Percentiles rank a stretch among this genome's conserved stretches.
These are phyloP conservation scores for Agaricus blazei DNA, from an alignment of 768 basidiomycete species.

Conservation along the genomic window DNA sequence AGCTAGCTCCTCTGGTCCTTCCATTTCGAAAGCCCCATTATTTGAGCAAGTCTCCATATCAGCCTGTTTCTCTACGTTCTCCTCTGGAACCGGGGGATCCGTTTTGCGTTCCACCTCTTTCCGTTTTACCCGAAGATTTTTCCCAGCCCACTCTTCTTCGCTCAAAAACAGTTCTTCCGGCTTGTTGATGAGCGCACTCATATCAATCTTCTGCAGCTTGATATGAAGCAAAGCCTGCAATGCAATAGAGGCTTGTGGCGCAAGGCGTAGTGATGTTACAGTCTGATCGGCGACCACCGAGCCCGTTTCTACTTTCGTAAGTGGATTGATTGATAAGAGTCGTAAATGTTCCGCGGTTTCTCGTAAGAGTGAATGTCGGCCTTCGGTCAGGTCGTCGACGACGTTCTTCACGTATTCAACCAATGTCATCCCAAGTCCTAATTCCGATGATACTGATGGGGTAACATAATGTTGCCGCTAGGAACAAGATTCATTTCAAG, in stretches of 20 bases:
- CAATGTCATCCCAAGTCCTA: conserved; percentile 31
- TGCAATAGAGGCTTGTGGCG: conserved; percentile 35
- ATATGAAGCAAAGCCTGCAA: conserved; percentile 38
- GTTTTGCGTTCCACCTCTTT: conserved; percentile 13
- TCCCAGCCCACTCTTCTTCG: conserved; percentile 50
- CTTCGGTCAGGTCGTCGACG: conserved; percentile 42
- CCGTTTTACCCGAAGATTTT: conserved; percentile 30
- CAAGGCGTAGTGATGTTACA: conserved; percentile 33
- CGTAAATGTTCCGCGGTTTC: conserved; percentile 31
- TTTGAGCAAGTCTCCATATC: conserved; percentile 23
- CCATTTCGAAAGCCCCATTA: conserved; percentile 24
- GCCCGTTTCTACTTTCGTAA: conserved; percentile 2
- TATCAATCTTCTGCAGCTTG: conserved; percentile 44
- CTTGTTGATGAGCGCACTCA: conserved; percentile 42
- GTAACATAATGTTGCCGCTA: background rate
- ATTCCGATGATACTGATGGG: conserved; percentile 8
- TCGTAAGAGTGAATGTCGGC: conserved; percentile 39
- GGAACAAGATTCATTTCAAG: background rate
- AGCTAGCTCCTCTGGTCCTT: conserved; percentile 45
- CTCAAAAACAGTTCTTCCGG: conserved; percentile 45
- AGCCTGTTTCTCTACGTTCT: conserved; percentile 12
- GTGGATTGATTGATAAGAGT: conserved; percentile 10
- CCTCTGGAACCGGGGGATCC: conserved; percentile 17
- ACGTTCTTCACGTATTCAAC: conserved; percentile 39
- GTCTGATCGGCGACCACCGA: conserved; percentile 29